Conservation (phyloP, 345 rosid species). For the Hibiscus tridactylites region DNA sequence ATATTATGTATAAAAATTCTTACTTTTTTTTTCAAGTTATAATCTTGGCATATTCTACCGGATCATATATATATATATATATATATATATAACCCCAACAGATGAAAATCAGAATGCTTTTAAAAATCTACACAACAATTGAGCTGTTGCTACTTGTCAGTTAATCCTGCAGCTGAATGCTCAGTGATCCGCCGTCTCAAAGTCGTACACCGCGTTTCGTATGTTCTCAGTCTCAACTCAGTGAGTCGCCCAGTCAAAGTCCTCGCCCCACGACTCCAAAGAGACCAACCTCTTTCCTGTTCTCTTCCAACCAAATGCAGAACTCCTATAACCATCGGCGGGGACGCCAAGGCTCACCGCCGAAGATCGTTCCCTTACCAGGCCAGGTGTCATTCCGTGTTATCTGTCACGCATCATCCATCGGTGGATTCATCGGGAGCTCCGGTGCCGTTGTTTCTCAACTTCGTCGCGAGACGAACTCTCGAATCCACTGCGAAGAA, state of each 20-base stretch:
- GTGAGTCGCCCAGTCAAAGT: not conserved
- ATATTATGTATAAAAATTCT: no score
- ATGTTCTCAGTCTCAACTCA: not conserved
- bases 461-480: conserved; percentile 28
- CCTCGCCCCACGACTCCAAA: not conserved
- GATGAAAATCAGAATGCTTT: not conserved
- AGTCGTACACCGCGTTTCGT: not conserved
- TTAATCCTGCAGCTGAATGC: not conserved
- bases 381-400: conserved; percentile 31
- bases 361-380: conserved; percentile 11
- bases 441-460: conserved; percentile 26
- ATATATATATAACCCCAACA: no score
- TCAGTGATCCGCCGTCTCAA: not conserved
- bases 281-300: not conserved
- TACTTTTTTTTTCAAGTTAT: no score
- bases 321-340: conserved; percentile 9
- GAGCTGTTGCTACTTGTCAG: not conserved
- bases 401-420: conserved; percentile 30
- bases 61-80: no score
- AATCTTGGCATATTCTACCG: no score
- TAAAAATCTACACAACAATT: not conserved
- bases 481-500: conserved; percentile 33
- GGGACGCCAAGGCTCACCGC: conserved; percentile 8
- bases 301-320: conserved; percentile 16
- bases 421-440: conserved; percentile 36